These are phyloP conservation scores for Hymenoscyphus fraxineus DNA, from an alignment of 2,329 filamentous ascomycete genomes.

Conservation along the genomic window DNA sequence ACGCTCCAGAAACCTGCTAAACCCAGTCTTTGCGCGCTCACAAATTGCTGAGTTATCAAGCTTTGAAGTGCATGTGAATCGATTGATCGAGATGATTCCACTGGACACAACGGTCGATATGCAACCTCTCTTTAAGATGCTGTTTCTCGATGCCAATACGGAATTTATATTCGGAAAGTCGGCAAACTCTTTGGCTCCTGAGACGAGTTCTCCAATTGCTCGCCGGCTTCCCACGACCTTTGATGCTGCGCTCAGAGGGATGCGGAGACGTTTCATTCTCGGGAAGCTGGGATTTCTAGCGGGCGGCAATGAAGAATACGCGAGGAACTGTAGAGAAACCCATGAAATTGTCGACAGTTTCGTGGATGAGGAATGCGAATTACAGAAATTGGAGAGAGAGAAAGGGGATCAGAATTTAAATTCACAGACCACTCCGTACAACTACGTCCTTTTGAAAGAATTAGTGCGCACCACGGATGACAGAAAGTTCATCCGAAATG, in stretches of 20 bases:
- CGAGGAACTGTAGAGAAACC: constrained; percentile 11
- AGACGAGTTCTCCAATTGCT: constrained; percentile 3
- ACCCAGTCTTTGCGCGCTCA: constrained; percentile 49
- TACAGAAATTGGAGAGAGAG: not conserved
- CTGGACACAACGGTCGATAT: constrained; percentile 51
- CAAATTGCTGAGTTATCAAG: constrained; percentile 47
- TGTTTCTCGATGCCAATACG: constrained; percentile 55
- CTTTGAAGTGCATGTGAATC: constrained; percentile 56
- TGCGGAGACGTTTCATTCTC: constrained; percentile 11
- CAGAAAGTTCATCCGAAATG: constrained; percentile 35
- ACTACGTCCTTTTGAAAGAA: constrained; percentile 44
- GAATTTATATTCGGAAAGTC: constrained; percentile 21
- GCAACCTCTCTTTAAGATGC: constrained; percentile 57
- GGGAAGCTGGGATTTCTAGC: constrained; percentile 10
- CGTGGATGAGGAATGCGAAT: constrained; percentile 15
- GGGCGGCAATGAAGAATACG: constrained; percentile 8
- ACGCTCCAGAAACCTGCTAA: constrained; percentile 37
- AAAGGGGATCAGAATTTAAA: not conserved
- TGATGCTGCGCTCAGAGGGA: constrained; percentile 11
- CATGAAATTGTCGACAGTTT: constrained; percentile 16
- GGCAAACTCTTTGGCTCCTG: constrained; percentile 32
- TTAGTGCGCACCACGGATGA: constrained; percentile 45
- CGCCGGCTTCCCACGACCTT: constrained; percentile 12
- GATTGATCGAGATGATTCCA: constrained; percentile 55
- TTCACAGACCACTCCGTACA: not conserved